Base-by-base conservation (phyloP, 148 eudicot species). In the Camellia sinensis region DNA sequence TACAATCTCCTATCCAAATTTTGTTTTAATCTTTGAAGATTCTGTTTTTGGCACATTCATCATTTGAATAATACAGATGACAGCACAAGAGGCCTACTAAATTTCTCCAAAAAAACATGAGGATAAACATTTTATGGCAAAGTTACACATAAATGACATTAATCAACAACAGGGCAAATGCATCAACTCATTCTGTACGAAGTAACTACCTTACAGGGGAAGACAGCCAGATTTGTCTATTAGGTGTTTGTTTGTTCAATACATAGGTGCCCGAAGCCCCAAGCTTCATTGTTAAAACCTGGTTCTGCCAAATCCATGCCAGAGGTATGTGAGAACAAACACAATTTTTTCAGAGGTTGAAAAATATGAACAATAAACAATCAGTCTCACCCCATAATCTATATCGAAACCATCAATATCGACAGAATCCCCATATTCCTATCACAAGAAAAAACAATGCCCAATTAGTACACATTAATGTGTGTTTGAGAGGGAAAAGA, bases 181-280 rank as follows among this genome's bases (percentile, higher is more conserved):
- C 81, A 81, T 78, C 45, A 29, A 71, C 44, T 15, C 40, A 29
- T 72, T 37, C 21, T 45, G 78, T 19, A 22, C 54, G 64, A 41
- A 71, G 56, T 44, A 73, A 56, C 45, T 89, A 95, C 99, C 99
- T 95, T 81, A 93, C 90, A 48, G 99, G 99, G 59, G 99, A 95
- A 61, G 97, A 95, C 85, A 95, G 76, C 99, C 99, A 93, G 61
- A 95, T 90, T 78, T 95, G 99, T 76, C 99, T 83, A 74, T 95
- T 95, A 71, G 99, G 99, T 41, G 99, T 89, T 84, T 95, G 99
- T 82, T 95, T 95, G 90, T 95, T 95, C 78, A 95, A 82, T 67
- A 95, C 99, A 63, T 92, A 95, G 57, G 99, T 93, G 77, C 99
- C 98, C 81, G 87, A 77, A 77, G 64, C 69, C 56, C 99, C 99